phyloP scores from a whole-genome alignment of 2,329 filamentous ascomycete species.

The Blastomyces silverae region DNA sequence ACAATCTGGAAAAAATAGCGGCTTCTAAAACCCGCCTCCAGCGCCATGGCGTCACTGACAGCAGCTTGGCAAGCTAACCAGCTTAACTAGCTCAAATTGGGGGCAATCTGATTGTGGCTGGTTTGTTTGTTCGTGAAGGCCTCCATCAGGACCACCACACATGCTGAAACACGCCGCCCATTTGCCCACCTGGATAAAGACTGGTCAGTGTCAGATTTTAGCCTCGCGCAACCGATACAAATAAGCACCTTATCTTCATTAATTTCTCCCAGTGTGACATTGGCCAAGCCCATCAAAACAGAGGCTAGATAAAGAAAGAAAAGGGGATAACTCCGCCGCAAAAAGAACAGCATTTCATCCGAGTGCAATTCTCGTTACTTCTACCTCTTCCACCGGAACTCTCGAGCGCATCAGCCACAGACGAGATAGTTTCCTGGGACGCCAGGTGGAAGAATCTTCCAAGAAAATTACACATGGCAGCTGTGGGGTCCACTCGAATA shows the following conservation, averaged over 20 bases:
- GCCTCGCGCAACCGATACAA: neutral
- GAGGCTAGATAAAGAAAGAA: neutral
- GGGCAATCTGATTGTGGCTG: neutral
- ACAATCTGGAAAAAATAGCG: neutral
- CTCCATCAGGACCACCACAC: too few species aligned
- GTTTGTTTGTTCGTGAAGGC: neutral
- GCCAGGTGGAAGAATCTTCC: too few species aligned
- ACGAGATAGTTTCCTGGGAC: too few species aligned
- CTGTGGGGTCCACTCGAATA: too few species aligned
- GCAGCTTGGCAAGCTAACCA: neutral
- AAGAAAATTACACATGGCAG: too few species aligned
- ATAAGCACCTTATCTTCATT: neutral
- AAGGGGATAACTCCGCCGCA: neutral
- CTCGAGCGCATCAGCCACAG: too few species aligned
- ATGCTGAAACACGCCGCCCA: too few species aligned
- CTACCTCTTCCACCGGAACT: neutral
- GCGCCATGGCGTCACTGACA: neutral
- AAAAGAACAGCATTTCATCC: neutral
- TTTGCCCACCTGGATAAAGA: neutral
- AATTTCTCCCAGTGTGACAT: neutral
- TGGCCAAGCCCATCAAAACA: neutral
- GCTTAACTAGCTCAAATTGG: neutral
- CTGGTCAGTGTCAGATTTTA: neutral
- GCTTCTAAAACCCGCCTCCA: neutral
- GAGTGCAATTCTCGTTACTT: neutral